Evolutionary conservation across 192 early-diverging fungal species (phyloP).

Genomic region (Coemansia umbellata): DNA sequence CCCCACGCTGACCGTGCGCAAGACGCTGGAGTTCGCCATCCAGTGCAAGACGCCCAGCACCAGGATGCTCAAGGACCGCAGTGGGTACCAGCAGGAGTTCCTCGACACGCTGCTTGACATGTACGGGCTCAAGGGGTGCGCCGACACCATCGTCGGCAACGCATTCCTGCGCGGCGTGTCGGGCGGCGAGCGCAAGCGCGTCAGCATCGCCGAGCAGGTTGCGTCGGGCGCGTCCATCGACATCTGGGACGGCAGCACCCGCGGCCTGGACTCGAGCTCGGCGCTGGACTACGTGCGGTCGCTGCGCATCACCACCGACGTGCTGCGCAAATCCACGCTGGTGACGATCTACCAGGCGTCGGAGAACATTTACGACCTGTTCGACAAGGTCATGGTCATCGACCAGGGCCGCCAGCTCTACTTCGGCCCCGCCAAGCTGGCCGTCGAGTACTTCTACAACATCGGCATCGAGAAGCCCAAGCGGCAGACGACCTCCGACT

Average conservation of each 20-base stretch:
- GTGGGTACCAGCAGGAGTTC: constrained; percentile 43
- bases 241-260: constrained; percentile 68
- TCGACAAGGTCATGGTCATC: constrained; percentile 55
- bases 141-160: constrained; percentile 62
- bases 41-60: constrained; percentile 68
- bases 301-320: constrained; percentile 69
- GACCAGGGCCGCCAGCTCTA: constrained; percentile 54
- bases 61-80: constrained; percentile 69
- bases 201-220: constrained; percentile 75
- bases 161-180: constrained; percentile 74
- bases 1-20: constrained; percentile 72
- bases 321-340: constrained; percentile 61
- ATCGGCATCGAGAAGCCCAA: constrained; percentile 53
- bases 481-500: constrained; percentile 60
- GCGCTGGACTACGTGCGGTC: constrained; percentile 76
- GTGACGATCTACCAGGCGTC: constrained; percentile 72
- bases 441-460: constrained; percentile 50
- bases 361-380: constrained; percentile 61
- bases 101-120: constrained; percentile 55
- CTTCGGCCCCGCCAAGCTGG: constrained; percentile 51
- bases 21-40: constrained; percentile 75
- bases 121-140: constrained; percentile 50
- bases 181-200: constrained; percentile 77
- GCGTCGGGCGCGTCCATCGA: constrained; percentile 59
- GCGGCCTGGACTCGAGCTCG: constrained; percentile 76